These are phyloP conservation scores for Fennellomyces sp. DNA, from an alignment of 371 early-diverging fungal species.

Conservation along the genomic window DNA sequence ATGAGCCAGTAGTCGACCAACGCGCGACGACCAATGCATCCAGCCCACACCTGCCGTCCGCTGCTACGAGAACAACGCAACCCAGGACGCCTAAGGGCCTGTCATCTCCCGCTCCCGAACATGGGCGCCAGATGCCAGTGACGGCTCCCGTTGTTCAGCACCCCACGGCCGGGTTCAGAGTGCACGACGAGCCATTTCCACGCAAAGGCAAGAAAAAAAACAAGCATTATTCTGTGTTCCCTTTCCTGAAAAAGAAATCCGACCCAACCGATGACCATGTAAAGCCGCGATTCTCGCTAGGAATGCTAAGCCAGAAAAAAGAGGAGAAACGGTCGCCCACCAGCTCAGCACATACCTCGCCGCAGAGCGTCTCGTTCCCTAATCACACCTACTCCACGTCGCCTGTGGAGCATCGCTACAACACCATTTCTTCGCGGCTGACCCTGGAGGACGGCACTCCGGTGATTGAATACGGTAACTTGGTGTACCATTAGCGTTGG, in stretches of 20 bases:
- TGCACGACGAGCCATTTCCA: background rate
- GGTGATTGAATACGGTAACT: conserved; percentile 20
- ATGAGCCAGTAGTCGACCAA: background rate
- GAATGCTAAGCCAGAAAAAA: conserved; percentile 1
- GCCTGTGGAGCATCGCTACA: background rate
- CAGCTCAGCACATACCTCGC: background rate
- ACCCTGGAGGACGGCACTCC: conserved; percentile 15
- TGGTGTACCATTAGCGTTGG: background rate
- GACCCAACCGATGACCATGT: background rate
- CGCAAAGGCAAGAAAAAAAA: conserved; percentile 6
- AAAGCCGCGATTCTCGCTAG: conserved; percentile 11
- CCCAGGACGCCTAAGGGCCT: too few species aligned
- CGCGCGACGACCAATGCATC: background rate
- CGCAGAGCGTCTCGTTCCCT: background rate
- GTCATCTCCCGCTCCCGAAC: too few species aligned
- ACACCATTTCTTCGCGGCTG: background rate
- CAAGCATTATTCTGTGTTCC: conserved; percentile 4
- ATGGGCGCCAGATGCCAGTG: too few species aligned
- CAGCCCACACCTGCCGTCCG: background rate
- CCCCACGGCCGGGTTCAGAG: too few species aligned
- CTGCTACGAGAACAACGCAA: background rate
- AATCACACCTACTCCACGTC: background rate
- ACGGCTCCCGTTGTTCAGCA: too few species aligned
- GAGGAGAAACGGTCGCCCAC: background rate
- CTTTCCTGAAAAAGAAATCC: conserved; percentile 11